Conservation (phyloP, 1,284 basidiomycete genomes). For the Ustilago shanxiensis region DNA sequence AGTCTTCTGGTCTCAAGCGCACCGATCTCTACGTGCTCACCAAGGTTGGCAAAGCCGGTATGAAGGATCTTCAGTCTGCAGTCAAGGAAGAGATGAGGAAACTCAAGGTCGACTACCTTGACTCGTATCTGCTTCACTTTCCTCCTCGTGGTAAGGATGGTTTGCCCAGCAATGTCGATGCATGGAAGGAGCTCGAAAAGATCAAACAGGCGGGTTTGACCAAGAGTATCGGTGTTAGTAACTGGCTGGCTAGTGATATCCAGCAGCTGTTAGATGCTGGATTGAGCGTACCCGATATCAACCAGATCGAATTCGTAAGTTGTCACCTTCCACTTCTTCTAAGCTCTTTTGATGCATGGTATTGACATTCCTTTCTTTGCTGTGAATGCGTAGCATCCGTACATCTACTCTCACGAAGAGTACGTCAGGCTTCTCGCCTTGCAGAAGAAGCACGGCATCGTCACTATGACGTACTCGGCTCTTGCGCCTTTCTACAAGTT, state of each 20-base stretch:
- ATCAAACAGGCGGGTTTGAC: constrained; percentile 50
- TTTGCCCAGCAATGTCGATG: constrained; percentile 52
- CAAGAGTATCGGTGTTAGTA: constrained; percentile 57
- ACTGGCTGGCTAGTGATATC: constrained; percentile 57
- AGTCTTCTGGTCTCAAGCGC: constrained; percentile 27
- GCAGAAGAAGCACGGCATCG: constrained; percentile 52
- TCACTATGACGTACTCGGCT: constrained; percentile 53
- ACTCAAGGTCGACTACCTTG: constrained; percentile 44
- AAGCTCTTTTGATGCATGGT: neutral
- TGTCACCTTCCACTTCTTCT: neutral
- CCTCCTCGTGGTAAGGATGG: constrained; percentile 58
- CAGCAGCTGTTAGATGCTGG: constrained; percentile 55
- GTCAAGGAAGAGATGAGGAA: constrained; percentile 45
- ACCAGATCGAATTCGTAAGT: constrained; percentile 61
- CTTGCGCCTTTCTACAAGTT: constrained; percentile 52
- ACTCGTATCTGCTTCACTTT: constrained; percentile 53
- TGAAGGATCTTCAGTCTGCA: constrained; percentile 36
- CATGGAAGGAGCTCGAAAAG: constrained; percentile 56
- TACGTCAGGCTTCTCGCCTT: constrained; percentile 47
- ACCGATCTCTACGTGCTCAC: constrained; percentile 47
- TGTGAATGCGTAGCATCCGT: constrained; percentile 35
- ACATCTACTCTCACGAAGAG: constrained; percentile 40
- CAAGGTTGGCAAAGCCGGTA: constrained; percentile 42
- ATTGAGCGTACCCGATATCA: constrained; percentile 54
- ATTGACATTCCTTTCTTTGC: neutral